Percentiles rank a stretch among this genome's conserved stretches.
Conservation (phyloP, 371 early-diverging fungal species). For the Mortierella sp. region DNA sequence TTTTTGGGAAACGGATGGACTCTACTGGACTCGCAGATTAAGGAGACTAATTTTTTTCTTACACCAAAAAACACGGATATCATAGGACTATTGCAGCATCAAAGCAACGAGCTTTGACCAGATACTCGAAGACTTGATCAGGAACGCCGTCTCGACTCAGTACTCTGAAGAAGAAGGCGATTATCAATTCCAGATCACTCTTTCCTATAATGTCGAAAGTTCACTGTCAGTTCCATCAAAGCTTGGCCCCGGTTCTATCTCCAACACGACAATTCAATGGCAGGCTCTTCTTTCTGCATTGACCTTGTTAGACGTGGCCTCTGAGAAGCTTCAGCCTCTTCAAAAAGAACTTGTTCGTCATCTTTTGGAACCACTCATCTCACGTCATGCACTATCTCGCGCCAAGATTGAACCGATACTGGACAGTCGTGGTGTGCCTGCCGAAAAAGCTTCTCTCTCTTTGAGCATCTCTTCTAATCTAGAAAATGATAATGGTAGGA, state of each 20-base stretch:
- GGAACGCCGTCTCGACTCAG: constrained; percentile 15
- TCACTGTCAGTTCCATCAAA: not conserved
- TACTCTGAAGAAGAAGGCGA: not conserved
- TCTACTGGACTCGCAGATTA: no score
- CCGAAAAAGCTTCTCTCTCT: no score
- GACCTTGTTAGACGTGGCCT: constrained; percentile 24
- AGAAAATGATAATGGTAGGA: no score
- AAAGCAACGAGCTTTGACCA: constrained; percentile 48
- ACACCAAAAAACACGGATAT: not conserved
- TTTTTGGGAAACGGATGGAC: no score
- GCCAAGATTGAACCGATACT: no score
- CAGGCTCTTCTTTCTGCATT: constrained; percentile 41
- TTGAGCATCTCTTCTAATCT: no score
- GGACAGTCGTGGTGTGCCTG: no score
- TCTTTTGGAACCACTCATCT: constrained; percentile 39
- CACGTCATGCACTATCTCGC: no score
- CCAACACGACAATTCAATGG: constrained; percentile 33
- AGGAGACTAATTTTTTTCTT: no score
- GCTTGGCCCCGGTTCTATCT: constrained; percentile 17
- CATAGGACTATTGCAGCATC: constrained; percentile 39
- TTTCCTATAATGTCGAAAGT: constrained; percentile 34
- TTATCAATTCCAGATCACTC: constrained; percentile 9
- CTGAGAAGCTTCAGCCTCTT: constrained; percentile 34
- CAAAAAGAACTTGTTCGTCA: constrained; percentile 29
- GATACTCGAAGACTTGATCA: constrained; percentile 46